phyloP scores from a whole-genome alignment of 2,329 filamentous ascomycete species.

The Gyromitra esculenta region DNA sequence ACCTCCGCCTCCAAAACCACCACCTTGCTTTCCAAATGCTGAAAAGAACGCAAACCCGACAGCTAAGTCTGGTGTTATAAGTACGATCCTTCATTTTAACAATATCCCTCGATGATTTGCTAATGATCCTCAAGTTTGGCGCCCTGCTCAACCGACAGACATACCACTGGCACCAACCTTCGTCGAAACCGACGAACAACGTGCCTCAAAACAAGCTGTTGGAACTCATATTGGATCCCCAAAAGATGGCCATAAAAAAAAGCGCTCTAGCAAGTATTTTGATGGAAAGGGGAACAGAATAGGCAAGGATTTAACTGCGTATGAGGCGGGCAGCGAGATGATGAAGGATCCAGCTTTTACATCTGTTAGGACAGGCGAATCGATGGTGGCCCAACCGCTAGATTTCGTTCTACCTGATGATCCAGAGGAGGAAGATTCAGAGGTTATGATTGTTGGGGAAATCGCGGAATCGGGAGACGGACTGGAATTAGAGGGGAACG shows the following conservation, averaged over 20 bases:
- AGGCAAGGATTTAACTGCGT: constrained; percentile 30
- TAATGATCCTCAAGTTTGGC: constrained; percentile 41
- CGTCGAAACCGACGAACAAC: constrained; percentile 48
- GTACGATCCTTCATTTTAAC: constrained; percentile 10
- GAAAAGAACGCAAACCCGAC: constrained; percentile 35
- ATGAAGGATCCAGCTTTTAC: constrained; percentile 49
- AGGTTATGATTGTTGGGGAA: constrained; percentile 15
- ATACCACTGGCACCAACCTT: constrained; percentile 52
- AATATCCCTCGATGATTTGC: background rate
- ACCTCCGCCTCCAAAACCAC: constrained; percentile 40
- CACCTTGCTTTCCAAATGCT: constrained; percentile 48
- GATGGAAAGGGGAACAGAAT: constrained; percentile 50
- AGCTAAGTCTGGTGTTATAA: constrained; percentile 45
- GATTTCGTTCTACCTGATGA: constrained; percentile 49
- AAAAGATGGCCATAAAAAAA: constrained; percentile 17
- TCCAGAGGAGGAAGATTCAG: constrained; percentile 39
- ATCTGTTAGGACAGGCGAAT: constrained; percentile 51
- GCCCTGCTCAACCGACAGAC: constrained; percentile 47
- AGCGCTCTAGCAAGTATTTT: constrained; percentile 50
- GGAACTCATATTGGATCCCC: background rate
- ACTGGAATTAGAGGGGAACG: constrained; percentile 11
- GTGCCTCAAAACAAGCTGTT: constrained; percentile 17
- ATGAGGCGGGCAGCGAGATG: constrained; percentile 37
- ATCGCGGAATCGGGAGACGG: constrained; percentile 18
- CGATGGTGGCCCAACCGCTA: constrained; percentile 45